Evolutionary conservation across 805 yeast species (phyloP).

Genomic region (Wickerhamiella vanderwaltii): DNA sequence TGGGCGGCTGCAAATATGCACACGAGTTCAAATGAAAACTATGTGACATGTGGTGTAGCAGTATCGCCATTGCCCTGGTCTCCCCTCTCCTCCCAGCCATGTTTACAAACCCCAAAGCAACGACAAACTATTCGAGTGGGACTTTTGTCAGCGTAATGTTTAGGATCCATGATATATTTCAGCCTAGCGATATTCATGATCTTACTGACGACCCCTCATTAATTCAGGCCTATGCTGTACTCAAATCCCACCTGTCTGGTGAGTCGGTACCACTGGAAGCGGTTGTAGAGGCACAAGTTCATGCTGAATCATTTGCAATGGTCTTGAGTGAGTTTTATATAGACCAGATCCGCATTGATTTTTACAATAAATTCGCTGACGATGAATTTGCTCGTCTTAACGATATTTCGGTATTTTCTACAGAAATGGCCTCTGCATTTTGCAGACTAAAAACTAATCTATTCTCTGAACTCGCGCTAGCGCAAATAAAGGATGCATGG

Average conservation of each 20-base stretch:
- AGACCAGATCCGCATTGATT: conserved; percentile 8
- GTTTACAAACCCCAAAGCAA: neutral
- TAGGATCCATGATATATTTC: conserved; percentile 10
- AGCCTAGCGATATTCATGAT: conserved; percentile 4
- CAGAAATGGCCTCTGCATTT: conserved; percentile 1
- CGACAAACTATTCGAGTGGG: neutral
- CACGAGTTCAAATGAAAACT: no score
- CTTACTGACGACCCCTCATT: conserved; percentile 2
- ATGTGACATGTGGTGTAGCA: no score
- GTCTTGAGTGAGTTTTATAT: conserved; percentile 5
- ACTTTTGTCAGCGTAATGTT: neutral
- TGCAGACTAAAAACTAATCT: no score
- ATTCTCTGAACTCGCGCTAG: neutral
- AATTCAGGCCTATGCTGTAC: neutral
- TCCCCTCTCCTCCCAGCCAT: no score
- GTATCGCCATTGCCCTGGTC: no score
- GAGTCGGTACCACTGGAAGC: conserved; percentile 4
- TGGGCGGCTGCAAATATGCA: no score
- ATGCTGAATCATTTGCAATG: conserved; percentile 2
- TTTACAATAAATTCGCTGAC: neutral
- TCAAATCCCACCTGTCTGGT: conserved; percentile 1
- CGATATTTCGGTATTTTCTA: neutral
- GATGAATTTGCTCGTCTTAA: neutral
- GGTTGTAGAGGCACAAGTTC: neutral
- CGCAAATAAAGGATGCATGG: conserved; percentile 11